Percentiles rank a stretch among this genome's conserved stretches.
phyloP scores from a whole-genome alignment of 768 basidiomycete species.

The Tricholoma sp. region DNA sequence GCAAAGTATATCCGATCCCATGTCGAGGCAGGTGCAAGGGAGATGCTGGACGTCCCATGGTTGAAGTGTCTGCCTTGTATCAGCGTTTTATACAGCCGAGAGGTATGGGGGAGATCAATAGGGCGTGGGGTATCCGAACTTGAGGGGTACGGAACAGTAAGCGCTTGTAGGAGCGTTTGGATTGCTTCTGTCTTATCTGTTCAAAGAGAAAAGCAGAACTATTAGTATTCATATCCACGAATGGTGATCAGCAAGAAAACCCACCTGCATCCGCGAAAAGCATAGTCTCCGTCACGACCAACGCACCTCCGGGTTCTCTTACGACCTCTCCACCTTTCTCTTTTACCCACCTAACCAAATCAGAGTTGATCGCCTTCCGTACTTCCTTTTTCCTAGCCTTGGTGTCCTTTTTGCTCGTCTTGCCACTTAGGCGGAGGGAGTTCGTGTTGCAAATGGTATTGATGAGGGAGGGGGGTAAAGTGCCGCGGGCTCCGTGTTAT shows the following conservation, averaged over 20 bases:
- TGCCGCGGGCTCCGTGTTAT: slow-evolving; percentile 80
- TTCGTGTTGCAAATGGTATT: slow-evolving; percentile 71
- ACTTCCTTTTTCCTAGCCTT: slow-evolving; percentile 65
- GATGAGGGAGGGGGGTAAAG: slow-evolving; percentile 82
- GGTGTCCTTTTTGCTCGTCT: slow-evolving; percentile 82
- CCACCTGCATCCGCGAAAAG: slow-evolving; percentile 81
- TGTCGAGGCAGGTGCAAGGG: slow-evolving; percentile 43
- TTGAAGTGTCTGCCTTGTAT: slow-evolving; percentile 90
- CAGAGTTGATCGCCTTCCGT: slow-evolving; percentile 65
- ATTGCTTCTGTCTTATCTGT: slow-evolving; percentile 72
- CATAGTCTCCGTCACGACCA: slow-evolving; percentile 79
- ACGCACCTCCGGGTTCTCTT: slow-evolving; percentile 73
- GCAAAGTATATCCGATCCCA: slow-evolving; percentile 66
- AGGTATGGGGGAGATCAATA: slow-evolving; percentile 78
- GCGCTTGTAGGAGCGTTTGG: slow-evolving; percentile 52
- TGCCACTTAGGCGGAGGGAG: slow-evolving; percentile 37
- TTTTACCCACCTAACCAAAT: slow-evolving; percentile 65
- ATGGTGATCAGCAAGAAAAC: slow-evolving; percentile 16
- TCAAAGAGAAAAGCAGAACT: not conserved
- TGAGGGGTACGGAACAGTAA: slow-evolving; percentile 54
- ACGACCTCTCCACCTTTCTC: slow-evolving; percentile 57
- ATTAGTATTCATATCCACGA: not conserved
- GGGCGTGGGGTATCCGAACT: slow-evolving; percentile 52
- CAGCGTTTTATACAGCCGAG: slow-evolving; percentile 83
- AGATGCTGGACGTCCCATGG: slow-evolving; percentile 38